These are phyloP conservation scores for Neonectria coccinea DNA, from an alignment of 2,329 filamentous ascomycete genomes.

Conservation along the genomic window DNA sequence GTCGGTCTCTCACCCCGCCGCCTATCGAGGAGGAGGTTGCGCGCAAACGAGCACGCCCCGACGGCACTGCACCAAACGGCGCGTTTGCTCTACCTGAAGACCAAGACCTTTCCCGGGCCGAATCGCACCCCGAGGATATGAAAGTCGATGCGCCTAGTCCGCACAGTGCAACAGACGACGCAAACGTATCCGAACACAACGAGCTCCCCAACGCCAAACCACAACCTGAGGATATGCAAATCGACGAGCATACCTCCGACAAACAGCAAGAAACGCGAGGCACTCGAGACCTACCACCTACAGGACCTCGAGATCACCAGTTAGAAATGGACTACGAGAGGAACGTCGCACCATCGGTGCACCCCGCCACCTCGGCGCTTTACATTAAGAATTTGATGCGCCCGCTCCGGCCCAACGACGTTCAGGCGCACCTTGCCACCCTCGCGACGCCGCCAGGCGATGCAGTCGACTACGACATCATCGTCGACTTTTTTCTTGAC, in stretches of 20 bases:
- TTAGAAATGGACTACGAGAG: constrained; percentile 50
- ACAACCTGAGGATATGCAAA: background rate
- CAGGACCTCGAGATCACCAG: constrained; percentile 28
- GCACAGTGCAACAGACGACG: constrained; percentile 29
- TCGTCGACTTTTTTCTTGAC: constrained; percentile 83
- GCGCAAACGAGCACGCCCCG: constrained; percentile 66
- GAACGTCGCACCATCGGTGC: constrained; percentile 68
- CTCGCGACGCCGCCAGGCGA: constrained; percentile 72
- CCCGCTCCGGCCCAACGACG: constrained; percentile 75
- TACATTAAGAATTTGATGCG: constrained; percentile 95
- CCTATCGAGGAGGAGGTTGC: constrained; percentile 65
- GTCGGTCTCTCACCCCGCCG: constrained; percentile 72
- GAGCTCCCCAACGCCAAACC: background rate
- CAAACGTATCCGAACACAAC: constrained; percentile 8
- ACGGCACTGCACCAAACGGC: constrained; percentile 38
- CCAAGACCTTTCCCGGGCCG: constrained; percentile 20
- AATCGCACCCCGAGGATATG: constrained; percentile 31
- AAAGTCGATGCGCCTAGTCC: constrained; percentile 26
- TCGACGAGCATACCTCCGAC: constrained; percentile 22
- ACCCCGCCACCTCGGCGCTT: constrained; percentile 79
- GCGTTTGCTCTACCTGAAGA: constrained; percentile 30
- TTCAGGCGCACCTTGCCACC: constrained; percentile 76
- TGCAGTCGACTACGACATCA: constrained; percentile 62
- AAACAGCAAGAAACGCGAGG: constrained; percentile 15
- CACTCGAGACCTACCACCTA: constrained; percentile 7